phyloP scores from a whole-genome alignment of 257 asterid species.

The Ilex aquifolium region DNA sequence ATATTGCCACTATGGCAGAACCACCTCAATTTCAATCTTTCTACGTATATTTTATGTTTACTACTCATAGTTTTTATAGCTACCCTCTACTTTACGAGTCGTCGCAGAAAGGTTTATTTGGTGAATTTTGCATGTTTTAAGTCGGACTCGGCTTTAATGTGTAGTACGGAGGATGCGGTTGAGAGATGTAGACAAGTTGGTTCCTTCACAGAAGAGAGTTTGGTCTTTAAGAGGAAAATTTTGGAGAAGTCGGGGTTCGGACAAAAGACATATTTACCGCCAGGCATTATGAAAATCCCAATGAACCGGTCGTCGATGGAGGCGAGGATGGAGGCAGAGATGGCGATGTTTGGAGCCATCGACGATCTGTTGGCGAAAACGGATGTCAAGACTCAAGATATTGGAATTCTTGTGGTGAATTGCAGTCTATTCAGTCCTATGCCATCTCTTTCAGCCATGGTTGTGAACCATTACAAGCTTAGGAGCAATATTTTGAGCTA shows the following conservation, averaged over 20 bases:
- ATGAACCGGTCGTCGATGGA: slow-evolving; percentile 50
- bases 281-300: slow-evolving; percentile 38
- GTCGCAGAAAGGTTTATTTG: slow-evolving; percentile 56
- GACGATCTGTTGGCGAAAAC: slow-evolving; percentile 56
- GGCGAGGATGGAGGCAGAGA: slow-evolving; percentile 62
- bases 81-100: slow-evolving; percentile 45
- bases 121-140: slow-evolving; percentile 71
- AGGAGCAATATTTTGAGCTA: slow-evolving; percentile 66
- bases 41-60: not conserved
- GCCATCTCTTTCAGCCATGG: slow-evolving; percentile 70
- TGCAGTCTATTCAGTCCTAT: slow-evolving; percentile 72
- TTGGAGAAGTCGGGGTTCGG: slow-evolving; percentile 71
- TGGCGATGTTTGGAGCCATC: slow-evolving; percentile 73
- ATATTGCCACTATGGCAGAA: slow-evolving; percentile 22
- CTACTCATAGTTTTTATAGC: not conserved
- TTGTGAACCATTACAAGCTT: slow-evolving; percentile 68
- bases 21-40: slow-evolving; percentile 31
- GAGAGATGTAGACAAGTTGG: slow-evolving; percentile 33
- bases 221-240: slow-evolving; percentile 51
- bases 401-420: slow-evolving; percentile 68
- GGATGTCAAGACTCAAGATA: slow-evolving; percentile 57
- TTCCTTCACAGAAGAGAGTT: slow-evolving; percentile 39
- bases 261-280: slow-evolving; percentile 61
- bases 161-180: slow-evolving; percentile 41
- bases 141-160: slow-evolving; percentile 35